These are phyloP conservation scores for Drechslerella dactyloides DNA, from an alignment of 2,329 filamentous ascomycete species.

Conservation along the genomic window DNA sequence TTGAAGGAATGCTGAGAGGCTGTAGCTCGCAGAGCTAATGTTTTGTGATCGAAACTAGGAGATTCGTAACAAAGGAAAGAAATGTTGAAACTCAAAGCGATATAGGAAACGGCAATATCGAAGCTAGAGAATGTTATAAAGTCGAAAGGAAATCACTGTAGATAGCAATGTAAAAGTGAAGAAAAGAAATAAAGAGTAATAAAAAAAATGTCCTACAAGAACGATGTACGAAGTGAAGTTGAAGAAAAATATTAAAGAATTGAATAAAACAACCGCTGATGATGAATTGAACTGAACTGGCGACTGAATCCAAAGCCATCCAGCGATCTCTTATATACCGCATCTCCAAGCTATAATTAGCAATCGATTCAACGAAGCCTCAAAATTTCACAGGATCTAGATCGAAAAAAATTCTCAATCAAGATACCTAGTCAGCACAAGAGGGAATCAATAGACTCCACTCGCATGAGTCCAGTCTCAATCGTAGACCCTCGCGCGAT, in stretches of 20 bases:
- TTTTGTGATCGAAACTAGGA: not conserved
- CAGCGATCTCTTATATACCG: no score
- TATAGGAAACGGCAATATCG: not conserved
- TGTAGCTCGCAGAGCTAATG: constrained; percentile 11
- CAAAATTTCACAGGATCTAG: no score
- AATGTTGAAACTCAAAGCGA: not conserved
- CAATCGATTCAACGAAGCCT: no score
- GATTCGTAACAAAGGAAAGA: constrained; percentile 12
- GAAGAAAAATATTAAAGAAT: not conserved
- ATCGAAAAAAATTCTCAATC: no score
- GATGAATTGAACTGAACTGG: not conserved
- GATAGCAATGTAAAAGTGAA: not conserved
- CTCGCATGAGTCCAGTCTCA: not conserved
- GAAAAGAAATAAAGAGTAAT: not conserved
- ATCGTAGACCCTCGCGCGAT: not conserved
- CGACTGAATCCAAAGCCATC: not conserved
- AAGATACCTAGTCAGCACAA: no score
- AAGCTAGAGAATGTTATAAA: not conserved
- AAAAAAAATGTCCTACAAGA: not conserved
- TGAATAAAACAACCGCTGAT: not conserved
- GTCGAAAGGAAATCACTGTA: not conserved
- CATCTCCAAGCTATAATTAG: no score
- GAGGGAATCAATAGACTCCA: no score
- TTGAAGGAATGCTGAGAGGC: not conserved
- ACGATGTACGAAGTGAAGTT: not conserved